phyloP scores from a whole-genome alignment of 257 asterid genomes.

The Capsicum pubescens region DNA sequence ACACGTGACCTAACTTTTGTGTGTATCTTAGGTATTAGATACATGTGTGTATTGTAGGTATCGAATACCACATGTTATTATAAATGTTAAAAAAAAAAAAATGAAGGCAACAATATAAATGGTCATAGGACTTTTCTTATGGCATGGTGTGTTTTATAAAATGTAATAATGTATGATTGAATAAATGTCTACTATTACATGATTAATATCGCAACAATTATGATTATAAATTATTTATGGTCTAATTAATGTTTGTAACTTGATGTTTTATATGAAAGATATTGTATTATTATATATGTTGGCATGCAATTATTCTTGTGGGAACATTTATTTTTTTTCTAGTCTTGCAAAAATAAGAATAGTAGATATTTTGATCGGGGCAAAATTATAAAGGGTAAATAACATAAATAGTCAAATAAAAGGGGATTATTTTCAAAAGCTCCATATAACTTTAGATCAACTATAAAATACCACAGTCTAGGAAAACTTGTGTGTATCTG shows the following conservation, averaged over 20 bases:
- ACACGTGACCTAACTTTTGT: no score
- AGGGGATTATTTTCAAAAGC: no score
- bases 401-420: no score
- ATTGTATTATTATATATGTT: neutral
- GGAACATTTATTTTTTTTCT: no score
- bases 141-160: neutral
- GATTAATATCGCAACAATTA: neutral
- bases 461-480: no score
- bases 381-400: no score
- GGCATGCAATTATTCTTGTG: neutral
- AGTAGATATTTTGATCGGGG: no score
- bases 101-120: neutral
- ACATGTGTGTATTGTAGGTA: no score
- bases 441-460: no score
- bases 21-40: no score
- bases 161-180: neutral
- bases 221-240: neutral
- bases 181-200: neutral
- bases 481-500: no score
- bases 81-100: neutral
- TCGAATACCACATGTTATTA: neutral
- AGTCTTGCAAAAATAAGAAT: no score
- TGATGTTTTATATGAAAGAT: neutral
- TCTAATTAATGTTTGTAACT: neutral
- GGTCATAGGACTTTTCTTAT: neutral